phyloP scores from a whole-genome alignment of 441 rosid species.

The Breynia disticha region DNA sequence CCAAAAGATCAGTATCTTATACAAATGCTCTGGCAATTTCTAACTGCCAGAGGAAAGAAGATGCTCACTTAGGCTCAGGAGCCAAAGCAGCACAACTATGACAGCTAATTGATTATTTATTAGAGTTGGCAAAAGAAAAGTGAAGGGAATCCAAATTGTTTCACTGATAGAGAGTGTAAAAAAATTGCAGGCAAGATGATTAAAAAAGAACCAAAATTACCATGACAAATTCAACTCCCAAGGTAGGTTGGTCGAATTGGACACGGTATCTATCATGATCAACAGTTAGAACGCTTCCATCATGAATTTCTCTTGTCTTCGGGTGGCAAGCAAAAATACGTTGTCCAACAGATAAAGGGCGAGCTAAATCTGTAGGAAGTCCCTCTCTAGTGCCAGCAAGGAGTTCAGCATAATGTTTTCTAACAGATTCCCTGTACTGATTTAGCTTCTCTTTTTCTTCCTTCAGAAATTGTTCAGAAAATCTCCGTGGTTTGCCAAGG shows the following conservation, averaged over 20 bases:
- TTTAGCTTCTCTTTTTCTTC: slow-evolving; percentile 86
- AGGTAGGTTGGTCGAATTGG: slow-evolving; percentile 73
- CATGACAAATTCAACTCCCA: slow-evolving; percentile 89
- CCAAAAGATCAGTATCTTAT: too few species aligned
- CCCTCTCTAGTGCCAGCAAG: slow-evolving; percentile 79
- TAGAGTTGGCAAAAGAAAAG: too few species aligned
- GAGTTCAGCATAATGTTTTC: slow-evolving; percentile 79
- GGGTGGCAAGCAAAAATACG: slow-evolving; percentile 87
- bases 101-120: too few species aligned
- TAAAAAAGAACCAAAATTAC: slow-evolving; percentile 32
- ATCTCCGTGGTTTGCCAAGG: slow-evolving; percentile 97
- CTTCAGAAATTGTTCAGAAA: slow-evolving; percentile 70
- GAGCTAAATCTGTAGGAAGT: slow-evolving; percentile 90
- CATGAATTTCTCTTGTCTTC: slow-evolving; percentile 74
- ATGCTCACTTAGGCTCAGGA: too few species aligned
- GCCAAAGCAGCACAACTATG: too few species aligned
- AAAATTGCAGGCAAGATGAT: slow-evolving; percentile 1
- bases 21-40: neutral
- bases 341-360: slow-evolving; percentile 88
- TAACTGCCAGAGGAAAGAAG: too few species aligned
- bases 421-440: slow-evolving; percentile 85
- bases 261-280: slow-evolving; percentile 77
- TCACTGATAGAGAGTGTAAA: slow-evolving; percentile 2
- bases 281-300: slow-evolving; percentile 86
- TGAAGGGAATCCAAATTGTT: neutral